Evolutionary conservation across 75 land plant species (phyloP).

Genomic region (Cryptomeria japonica): DNA sequence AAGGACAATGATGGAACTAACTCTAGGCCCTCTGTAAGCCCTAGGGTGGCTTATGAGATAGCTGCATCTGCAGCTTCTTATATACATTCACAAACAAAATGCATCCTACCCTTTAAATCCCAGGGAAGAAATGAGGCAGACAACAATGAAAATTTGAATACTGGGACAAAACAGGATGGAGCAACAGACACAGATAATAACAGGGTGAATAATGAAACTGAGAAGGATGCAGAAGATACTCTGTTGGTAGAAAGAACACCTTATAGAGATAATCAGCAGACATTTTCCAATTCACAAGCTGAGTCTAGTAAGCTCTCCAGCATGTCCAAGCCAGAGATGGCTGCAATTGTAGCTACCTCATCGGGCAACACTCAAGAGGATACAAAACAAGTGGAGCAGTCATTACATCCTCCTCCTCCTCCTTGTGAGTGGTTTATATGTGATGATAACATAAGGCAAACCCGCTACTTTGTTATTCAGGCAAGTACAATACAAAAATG

Average conservation of each 20-base stretch:
- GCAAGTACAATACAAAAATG: slow-evolving; percentile 20
- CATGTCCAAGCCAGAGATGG: slow-evolving; percentile 34
- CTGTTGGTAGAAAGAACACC: background rate
- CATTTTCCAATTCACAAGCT: background rate
- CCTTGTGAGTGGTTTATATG: slow-evolving; percentile 93
- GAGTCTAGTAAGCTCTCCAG: background rate
- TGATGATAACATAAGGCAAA: slow-evolving; percentile 60
- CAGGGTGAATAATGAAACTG: background rate
- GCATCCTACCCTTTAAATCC: slow-evolving; percentile 13
- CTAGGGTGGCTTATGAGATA: background rate
- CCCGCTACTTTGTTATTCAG: slow-evolving; percentile 81
- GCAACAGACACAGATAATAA: background rate
- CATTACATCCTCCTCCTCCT: slow-evolving; percentile 43
- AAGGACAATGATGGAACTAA: slow-evolving; percentile 6
- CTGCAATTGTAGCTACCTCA: slow-evolving; percentile 45
- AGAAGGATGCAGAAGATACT: background rate
- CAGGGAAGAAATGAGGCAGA: too few species aligned
- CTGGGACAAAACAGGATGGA: background rate
- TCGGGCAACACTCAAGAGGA: slow-evolving; percentile 51
- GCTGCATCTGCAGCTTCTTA: slow-evolving; percentile 55
- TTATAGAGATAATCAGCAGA: background rate
- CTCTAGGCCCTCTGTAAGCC: slow-evolving; percentile 6
- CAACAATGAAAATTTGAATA: too few species aligned
- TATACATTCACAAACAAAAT: slow-evolving; percentile 32
- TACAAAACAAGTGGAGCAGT: slow-evolving; percentile 47